phyloP scores from a whole-genome alignment of 768 basidiomycete species.

The Hemileccinum impolitum region DNA sequence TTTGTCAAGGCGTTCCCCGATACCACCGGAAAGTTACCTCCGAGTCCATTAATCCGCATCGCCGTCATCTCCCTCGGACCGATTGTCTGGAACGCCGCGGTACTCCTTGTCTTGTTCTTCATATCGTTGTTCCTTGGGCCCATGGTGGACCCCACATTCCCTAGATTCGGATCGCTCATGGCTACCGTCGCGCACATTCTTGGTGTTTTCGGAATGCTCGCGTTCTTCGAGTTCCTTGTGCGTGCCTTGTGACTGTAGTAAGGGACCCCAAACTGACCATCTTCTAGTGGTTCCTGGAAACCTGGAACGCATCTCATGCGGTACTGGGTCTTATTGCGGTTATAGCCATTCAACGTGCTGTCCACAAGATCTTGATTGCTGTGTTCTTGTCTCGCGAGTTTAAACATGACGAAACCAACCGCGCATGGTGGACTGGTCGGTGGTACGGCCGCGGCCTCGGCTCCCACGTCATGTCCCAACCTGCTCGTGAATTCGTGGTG shows the following conservation, averaged over 20 bases:
- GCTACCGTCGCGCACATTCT: constrained; percentile 85
- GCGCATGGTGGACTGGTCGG: constrained; percentile 98
- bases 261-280: constrained; percentile 12
- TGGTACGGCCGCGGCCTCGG: constrained; percentile 98
- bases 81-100: constrained; percentile 90
- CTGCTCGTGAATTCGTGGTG: constrained; percentile 94
- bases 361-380: constrained; percentile 92
- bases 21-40: constrained; percentile 56
- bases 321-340: constrained; percentile 91
- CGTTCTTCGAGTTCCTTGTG: constrained; percentile 95
- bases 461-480: constrained; percentile 91
- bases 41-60: constrained; percentile 88
- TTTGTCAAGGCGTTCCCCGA: constrained; percentile 87
- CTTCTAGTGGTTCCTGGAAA: constrained; percentile 86
- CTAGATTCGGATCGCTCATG: constrained; percentile 88
- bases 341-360: constrained; percentile 85
- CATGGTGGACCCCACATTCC: constrained; percentile 78
- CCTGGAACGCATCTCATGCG: constrained; percentile 89
- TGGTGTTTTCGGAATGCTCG: constrained; percentile 83
- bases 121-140: constrained; percentile 91
- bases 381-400: constrained; percentile 96
- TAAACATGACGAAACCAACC: constrained; percentile 98
- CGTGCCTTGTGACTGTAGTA: constrained; percentile 26
- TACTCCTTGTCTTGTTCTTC: constrained; percentile 85
- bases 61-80: constrained; percentile 92